These are phyloP conservation scores for Phialemoniopsis sp. DNA, from an alignment of 2,329 filamentous ascomycete species.

Conservation along the genomic window DNA sequence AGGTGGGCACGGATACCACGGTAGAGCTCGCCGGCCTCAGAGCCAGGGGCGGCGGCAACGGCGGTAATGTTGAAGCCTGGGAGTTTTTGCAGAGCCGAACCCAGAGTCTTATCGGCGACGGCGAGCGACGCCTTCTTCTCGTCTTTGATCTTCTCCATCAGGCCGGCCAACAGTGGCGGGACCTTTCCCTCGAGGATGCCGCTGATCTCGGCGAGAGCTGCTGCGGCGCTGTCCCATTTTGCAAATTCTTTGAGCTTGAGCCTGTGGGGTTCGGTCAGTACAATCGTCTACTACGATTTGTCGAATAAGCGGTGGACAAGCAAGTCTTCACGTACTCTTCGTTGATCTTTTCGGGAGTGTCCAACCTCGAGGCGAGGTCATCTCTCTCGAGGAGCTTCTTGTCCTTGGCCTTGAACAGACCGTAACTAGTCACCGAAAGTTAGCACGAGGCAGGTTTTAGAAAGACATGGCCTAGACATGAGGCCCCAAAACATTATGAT, in stretches of 20 bases:
- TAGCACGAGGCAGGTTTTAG: not conserved
- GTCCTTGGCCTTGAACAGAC: conserved; percentile 96
- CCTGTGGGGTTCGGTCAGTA: conserved; percentile 35
- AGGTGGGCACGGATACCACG: conserved; percentile 91
- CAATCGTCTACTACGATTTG: not conserved
- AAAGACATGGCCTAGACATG: conserved; percentile 11
- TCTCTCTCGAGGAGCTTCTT: conserved; percentile 95
- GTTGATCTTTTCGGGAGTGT: conserved; percentile 78
- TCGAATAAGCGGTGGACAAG: not conserved
- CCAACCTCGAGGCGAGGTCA: conserved; percentile 66
- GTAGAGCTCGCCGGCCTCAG: conserved; percentile 81
- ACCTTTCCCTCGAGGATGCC: conserved; percentile 92
- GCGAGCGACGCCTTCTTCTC: conserved; percentile 96
- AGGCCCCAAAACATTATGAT: not conserved
- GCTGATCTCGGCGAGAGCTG: conserved; percentile 85
- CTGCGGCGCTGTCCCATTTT: conserved; percentile 93
- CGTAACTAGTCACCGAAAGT: conserved; percentile 61
- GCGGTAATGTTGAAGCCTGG: conserved; percentile 82
- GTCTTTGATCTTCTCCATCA: conserved; percentile 88
- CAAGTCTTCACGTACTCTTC: conserved; percentile 62
- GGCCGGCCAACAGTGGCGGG: conserved; percentile 74
- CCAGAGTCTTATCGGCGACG: conserved; percentile 89
- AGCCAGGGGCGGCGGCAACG: conserved; percentile 75
- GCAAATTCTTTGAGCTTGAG: conserved; percentile 95
- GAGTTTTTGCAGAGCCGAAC: conserved; percentile 87